Conservation (phyloP, 352 stramenopile genomes). For the Phytophthora sp. region DNA sequence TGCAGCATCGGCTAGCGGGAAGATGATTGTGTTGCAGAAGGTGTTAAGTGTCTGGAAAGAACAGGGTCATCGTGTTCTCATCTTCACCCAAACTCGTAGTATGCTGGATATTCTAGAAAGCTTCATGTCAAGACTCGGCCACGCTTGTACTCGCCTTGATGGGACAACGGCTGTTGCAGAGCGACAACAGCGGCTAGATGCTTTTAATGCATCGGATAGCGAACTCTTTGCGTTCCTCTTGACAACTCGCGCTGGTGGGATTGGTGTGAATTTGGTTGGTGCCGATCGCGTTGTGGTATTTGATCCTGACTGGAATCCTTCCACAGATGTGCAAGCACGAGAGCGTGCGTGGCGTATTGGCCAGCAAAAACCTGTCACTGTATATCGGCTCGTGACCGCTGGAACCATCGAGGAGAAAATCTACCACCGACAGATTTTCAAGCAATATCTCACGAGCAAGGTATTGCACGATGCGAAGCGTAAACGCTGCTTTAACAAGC, state of each 20-base stretch:
- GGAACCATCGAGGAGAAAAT: conserved; percentile 99
- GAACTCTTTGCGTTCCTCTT: conserved; percentile 82
- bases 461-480: conserved; percentile 97
- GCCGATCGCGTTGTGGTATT: conserved; percentile 97
- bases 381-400: conserved; percentile 94
- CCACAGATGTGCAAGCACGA: conserved; percentile 95
- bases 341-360: conserved; percentile 97
- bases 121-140: conserved; percentile 86
- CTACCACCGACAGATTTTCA: conserved; percentile 99
- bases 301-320: conserved; percentile 99
- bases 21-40: conserved; percentile 96
- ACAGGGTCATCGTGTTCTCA: conserved; percentile 95
- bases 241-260: conserved; percentile 93
- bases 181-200: conserved; percentile 94
- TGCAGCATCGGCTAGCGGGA: conserved; percentile 89
- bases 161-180: conserved; percentile 95
- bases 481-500: conserved; percentile 96
- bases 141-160: conserved; percentile 95
- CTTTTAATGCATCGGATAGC: conserved; percentile 93
- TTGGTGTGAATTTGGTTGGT: conserved; percentile 96
- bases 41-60: conserved; percentile 95
- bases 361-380: conserved; percentile 86
- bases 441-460: conserved; percentile 98
- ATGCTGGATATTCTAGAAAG: conserved; percentile 98
- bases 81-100: conserved; percentile 97